Evolutionary conservation across 306 rosid genomes (phyloP).

Genomic region (Ormosia emarginata): DNA sequence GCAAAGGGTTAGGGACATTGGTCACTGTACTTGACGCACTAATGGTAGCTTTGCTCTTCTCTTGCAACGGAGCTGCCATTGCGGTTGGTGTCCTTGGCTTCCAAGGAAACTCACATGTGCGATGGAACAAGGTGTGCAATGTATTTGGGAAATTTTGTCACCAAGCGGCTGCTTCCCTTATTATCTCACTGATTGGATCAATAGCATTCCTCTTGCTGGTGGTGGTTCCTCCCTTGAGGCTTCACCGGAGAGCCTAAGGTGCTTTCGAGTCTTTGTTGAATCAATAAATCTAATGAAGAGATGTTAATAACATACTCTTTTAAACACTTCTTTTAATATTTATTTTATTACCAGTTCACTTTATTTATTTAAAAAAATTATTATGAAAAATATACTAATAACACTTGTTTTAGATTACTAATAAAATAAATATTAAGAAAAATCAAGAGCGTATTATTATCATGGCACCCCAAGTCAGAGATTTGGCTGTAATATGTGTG

Average conservation of each 20-base stretch:
- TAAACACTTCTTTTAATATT: too few relatives aligned
- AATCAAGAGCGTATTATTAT: too few relatives aligned
- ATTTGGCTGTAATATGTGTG: neutral
- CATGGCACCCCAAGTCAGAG: neutral
- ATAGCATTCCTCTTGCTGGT: constrained; percentile 42
- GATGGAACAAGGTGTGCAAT: constrained; percentile 77
- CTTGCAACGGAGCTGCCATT: constrained; percentile 53
- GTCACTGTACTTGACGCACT: constrained; percentile 40
- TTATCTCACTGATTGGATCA: constrained; percentile 48
- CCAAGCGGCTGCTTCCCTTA: constrained; percentile 37
- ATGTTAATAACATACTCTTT: too few relatives aligned
- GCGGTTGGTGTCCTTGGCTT: constrained; percentile 56
- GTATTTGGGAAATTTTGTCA: constrained; percentile 56
- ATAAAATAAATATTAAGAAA: too few relatives aligned
- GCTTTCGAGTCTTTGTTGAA: too few relatives aligned
- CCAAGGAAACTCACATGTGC: constrained; percentile 69
- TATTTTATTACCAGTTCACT: too few relatives aligned
- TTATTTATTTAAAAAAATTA: too few relatives aligned
- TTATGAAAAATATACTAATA: too few relatives aligned
- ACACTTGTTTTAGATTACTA: too few relatives aligned
- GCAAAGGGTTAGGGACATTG: constrained; percentile 5
- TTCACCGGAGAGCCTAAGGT: neutral
- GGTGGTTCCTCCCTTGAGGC: constrained; percentile 29
- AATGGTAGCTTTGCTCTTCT: constrained; percentile 73
- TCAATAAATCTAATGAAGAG: too few relatives aligned